These are phyloP conservation scores for Colletotrichum orchidophilum DNA, from an alignment of 2,329 filamentous ascomycete genomes.

Conservation along the genomic window DNA sequence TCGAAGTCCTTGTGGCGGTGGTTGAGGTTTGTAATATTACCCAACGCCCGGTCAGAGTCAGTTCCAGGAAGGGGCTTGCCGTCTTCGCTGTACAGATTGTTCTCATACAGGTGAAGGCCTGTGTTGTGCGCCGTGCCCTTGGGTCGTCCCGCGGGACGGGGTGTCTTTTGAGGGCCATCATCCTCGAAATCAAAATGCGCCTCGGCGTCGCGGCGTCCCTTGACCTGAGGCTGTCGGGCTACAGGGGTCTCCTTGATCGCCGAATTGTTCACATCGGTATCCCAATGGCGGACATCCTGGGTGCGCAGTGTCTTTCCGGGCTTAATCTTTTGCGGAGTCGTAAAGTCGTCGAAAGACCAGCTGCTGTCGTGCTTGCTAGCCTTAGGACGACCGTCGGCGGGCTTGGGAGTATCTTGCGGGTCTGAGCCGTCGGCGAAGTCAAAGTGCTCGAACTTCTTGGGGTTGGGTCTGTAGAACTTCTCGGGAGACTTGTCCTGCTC, in stretches of 20 bases:
- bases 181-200: conserved; percentile 87
- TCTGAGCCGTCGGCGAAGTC: conserved; percentile 77
- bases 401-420: conserved; percentile 55
- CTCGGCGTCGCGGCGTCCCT: conserved; percentile 81
- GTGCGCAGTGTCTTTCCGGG: conserved; percentile 67
- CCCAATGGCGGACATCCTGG: conserved; percentile 83
- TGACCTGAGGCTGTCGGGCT: conserved; percentile 63
- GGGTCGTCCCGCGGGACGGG: conserved; percentile 55
- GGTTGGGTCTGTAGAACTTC: conserved; percentile 70
- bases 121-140: conserved; percentile 71
- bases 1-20: conserved; percentile 81
- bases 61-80: conserved; percentile 49
- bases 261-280: conserved; percentile 71
- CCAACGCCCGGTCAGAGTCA: conserved; percentile 57
- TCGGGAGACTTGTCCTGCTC: conserved; percentile 51
- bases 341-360: conserved; percentile 91
- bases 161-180: conserved; percentile 67
- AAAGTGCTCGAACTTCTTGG: conserved; percentile 87
- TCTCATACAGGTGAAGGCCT: conserved; percentile 78
- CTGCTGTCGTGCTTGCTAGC: conserved; percentile 73
- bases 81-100: conserved; percentile 74
- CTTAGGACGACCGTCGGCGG: conserved; percentile 56
- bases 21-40: conserved; percentile 76
- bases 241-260: conserved; percentile 63
- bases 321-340: conserved; percentile 79